Evolutionary conservation across 1,284 basidiomycete species (phyloP), one percentile per base, ranked within the genome.

Genomic region (Earliella scabrosa): DNA sequence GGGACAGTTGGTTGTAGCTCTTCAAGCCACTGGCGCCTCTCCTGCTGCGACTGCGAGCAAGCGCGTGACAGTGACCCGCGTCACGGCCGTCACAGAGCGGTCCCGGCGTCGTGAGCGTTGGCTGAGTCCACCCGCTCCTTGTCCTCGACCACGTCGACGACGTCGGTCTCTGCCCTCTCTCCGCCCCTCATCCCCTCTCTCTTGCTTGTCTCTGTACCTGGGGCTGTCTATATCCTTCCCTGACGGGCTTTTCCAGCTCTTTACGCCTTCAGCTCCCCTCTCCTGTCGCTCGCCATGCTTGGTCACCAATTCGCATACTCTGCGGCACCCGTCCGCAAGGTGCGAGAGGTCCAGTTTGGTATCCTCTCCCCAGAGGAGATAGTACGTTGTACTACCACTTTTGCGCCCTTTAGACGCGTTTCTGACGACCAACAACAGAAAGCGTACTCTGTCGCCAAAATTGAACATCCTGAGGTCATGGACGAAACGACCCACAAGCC

Each of bases 331-430:
- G 85, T 96, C 75, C 88, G 91, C 75, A 92, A 92, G 76, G 94
- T 98, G 68, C 92, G 90, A 79, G 96, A 98, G 79, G 97, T 99
- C 60, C 97, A 99, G 76, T 99, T 99, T 79, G 97, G 97, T 71
- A 95, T 99, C 66, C 87, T 99, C 70, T 97, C 95, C 50, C 97
- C 97, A n/a, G 97, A 99, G 78, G 97, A 99, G 82, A 99, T 99
- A 73, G 93, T 97, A 72, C 73, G 93, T 87, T 5, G 53, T 35
- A 44, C 18, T 56, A 40, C 48, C 36, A 59, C 63, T 54, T 46
- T 35, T 41, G 45, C 32, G 50, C 50, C 56, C 32, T 61, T 52
- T 47, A 35, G 24, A 50, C 53, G 60, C 54, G 53, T 65, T 55
- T 48, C 52, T 63, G 40, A 63, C 57, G 41, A 40, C 39, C 60